Base-by-base conservation (phyloP, 2,329 filamentous ascomycete genomes). In the Metarhizium anisopliae region DNA sequence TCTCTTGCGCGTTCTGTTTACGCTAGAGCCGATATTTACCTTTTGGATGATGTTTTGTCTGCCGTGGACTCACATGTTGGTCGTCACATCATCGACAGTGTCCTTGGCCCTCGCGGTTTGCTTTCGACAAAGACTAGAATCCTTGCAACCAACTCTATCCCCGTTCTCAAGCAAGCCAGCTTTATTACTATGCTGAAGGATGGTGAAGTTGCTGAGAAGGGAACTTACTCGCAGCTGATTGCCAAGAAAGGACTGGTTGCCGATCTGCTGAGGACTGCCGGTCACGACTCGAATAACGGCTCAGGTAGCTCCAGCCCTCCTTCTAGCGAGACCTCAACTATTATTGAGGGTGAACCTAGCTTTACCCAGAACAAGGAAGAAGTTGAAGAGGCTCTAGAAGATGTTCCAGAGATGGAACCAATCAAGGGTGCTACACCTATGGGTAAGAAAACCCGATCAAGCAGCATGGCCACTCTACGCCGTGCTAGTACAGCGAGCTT, bases 51-150 rank as follows among this genome's bases (percentile, higher is more conserved):
- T 68, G 89, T 92, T 59, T 79, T 99, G 11, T 97, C 93, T 16
- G 94, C 95, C 0, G 94, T 99, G n/a, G 94, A 99, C 72, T 93
- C 95, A 61, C 94, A 99, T 67, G 94, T 99, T 57, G 94, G 94
- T 52, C 83, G 90, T 60, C 94, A 99, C 72, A 81, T 99, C 56
- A 96, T 96, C 64, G 89, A 97, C 67, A 90, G 94, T 59, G 94
- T 99, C 1, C 82, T 99, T 40, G 94, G 94, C 13, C 79, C 87
- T 4, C 87, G 86, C 59, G 94, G 94, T 61, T 77, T 99, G 6
- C 79, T 99, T 29, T 81, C 78, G 53, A 83, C 86, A 43, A 97
- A 97, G 74, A 96, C 93, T 6, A 85, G 93, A 61, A 89, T 99
- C 55, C 78, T 99, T 52, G 92, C 94, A 10, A 99, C 94, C 20